Evolutionary conservation across 768 basidiomycete genomes (phyloP).

Genomic region (Suillus clintonianus): DNA sequence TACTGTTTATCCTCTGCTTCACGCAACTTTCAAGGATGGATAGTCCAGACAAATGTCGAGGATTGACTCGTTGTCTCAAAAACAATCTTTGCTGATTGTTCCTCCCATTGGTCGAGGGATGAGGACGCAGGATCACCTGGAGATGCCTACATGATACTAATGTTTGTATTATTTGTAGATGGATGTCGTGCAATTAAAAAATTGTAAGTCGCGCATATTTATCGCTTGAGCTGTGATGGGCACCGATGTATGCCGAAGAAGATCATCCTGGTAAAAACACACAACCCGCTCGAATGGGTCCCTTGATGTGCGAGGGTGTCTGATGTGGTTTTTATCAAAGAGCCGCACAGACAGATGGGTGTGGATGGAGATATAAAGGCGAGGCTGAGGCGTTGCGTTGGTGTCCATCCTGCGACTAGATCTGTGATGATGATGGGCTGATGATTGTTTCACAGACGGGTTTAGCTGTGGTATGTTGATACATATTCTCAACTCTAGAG

Average conservation of each 20-base stretch:
- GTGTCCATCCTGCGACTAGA: neutral
- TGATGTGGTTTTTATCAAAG: conserved; percentile 21
- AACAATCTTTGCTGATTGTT: conserved; percentile 93
- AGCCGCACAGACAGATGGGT: conserved; percentile 50
- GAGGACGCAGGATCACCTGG: conserved; percentile 94
- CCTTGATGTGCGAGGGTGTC: conserved; percentile 33
- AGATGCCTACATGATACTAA: conserved; percentile 56
- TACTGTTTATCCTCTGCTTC: conserved; percentile 66
- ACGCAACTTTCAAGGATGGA: conserved; percentile 54
- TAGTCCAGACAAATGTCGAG: conserved; percentile 92
- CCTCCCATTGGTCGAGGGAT: conserved; percentile 88
- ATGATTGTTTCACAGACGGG: neutral
- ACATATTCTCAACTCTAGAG: neutral
- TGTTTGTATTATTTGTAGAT: conserved; percentile 27
- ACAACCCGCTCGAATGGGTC: conserved; percentile 57
- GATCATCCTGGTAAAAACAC: conserved; percentile 91
- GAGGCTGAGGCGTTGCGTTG: conserved; percentile 68
- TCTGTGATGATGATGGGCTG: neutral
- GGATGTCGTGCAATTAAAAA: conserved; percentile 12
- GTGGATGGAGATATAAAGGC: conserved; percentile 83
- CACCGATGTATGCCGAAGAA: conserved; percentile 52
- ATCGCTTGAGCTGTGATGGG: neutral
- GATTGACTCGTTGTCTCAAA: conserved; percentile 68
- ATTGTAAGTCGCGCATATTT: conserved; percentile 7
- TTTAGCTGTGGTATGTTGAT: neutral